Conservation (phyloP, 176 grass and related monocot genomes). For the Tillandsia leiboldiana region DNA sequence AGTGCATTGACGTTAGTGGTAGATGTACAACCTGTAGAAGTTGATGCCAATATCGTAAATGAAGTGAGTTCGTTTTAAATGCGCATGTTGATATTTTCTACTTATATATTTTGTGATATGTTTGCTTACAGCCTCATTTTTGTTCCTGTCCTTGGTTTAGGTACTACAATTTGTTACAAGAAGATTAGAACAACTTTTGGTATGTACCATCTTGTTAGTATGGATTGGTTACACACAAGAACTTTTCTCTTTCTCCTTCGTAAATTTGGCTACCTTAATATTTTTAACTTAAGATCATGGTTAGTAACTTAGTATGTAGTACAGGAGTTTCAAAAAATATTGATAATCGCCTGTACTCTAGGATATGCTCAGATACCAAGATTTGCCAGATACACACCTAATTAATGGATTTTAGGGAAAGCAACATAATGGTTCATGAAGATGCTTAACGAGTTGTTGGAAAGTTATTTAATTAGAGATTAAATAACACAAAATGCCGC, state of each 20-base stretch:
- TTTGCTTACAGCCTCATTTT: slow-evolving; percentile 21
- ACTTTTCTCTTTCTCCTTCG: not conserved
- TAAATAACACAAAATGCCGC: too few species aligned
- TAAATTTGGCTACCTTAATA: slow-evolving; percentile 4
- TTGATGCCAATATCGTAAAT: slow-evolving; percentile 43
- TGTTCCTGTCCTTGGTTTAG: slow-evolving; percentile 40
- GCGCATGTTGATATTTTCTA: not conserved
- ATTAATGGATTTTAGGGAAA: too few species aligned
- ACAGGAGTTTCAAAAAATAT: not conserved
- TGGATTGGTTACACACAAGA: not conserved
- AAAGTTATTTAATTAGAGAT: too few species aligned
- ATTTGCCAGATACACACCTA: too few species aligned
- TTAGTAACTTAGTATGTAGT: not conserved
- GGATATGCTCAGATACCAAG: too few species aligned
- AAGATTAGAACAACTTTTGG: slow-evolving; percentile 93
- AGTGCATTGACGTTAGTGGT: slow-evolving; percentile 60
- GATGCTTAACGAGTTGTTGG: too few species aligned
- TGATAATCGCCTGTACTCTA: too few species aligned
- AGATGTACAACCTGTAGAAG: slow-evolving; percentile 57
- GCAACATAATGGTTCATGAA: too few species aligned
- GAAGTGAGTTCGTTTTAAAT: slow-evolving; percentile 40
- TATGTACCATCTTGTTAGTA: slow-evolving; percentile 27
- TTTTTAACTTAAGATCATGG: too few species aligned
- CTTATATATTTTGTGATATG: slow-evolving; percentile 1
- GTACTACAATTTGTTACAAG: slow-evolving; percentile 73